phyloP scores from a whole-genome alignment of 768 basidiomycete genomes.

The Suillus bovinus region DNA sequence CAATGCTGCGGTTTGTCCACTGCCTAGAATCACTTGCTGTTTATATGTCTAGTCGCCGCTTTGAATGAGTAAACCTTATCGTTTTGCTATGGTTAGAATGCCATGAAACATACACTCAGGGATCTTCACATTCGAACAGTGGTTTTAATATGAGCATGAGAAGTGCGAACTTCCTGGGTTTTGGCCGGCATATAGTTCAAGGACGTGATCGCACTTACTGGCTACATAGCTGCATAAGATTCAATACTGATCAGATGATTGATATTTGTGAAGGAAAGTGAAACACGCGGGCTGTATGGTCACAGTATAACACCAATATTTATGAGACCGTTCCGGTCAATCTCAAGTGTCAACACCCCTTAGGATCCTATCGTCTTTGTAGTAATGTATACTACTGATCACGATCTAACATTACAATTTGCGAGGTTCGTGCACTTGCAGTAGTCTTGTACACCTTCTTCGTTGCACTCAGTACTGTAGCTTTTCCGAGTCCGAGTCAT shows the following conservation, averaged over 20 bases:
- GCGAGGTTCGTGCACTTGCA: slow-evolving; percentile 7
- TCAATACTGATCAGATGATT: background rate
- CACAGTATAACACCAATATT: background rate
- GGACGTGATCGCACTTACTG: background rate
- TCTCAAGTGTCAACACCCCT: background rate
- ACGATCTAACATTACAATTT: background rate
- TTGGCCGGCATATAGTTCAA: too few species aligned
- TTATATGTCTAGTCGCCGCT: too few species aligned
- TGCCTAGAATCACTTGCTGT: too few species aligned
- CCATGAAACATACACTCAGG: too few species aligned
- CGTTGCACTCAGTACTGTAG: background rate
- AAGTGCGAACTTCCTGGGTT: too few species aligned
- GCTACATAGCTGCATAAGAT: background rate
- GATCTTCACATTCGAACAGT: too few species aligned
- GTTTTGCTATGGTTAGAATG: too few species aligned
- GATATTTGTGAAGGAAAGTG: too few species aligned
- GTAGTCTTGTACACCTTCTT: background rate
- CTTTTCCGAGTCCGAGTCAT: too few species aligned
- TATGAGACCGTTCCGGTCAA: background rate
- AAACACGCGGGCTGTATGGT: background rate
- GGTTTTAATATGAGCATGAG: too few species aligned
- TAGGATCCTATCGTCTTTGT: background rate
- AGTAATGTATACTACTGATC: background rate
- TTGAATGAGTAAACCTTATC: too few species aligned
- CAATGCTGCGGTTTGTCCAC: too few species aligned